Conservation (phyloP, 2,329 filamentous ascomycete species). For the Pseudocercospora musae region DNA sequence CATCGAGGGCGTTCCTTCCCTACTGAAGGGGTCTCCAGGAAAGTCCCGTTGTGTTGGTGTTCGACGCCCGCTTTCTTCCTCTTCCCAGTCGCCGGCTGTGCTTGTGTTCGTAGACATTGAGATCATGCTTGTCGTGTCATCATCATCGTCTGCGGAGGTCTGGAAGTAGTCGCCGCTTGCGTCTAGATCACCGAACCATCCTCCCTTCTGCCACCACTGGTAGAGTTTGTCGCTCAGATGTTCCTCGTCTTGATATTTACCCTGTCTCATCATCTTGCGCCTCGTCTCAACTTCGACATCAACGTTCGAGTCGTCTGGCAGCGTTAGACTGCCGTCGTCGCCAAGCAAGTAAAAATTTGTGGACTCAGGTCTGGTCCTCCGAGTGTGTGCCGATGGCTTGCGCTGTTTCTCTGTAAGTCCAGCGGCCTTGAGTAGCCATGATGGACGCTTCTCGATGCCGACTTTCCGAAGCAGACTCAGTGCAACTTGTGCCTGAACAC, state of each 20-base stretch:
- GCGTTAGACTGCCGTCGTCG: slow-evolving; percentile 52
- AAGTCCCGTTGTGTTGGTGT: slow-evolving; percentile 72
- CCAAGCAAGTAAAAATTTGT: slow-evolving; percentile 52
- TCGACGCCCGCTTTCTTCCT: slow-evolving; percentile 54
- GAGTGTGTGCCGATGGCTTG: slow-evolving; percentile 23
- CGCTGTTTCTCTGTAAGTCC: slow-evolving; percentile 39
- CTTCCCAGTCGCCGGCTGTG: slow-evolving; percentile 41
- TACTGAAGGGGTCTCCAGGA: slow-evolving; percentile 34
- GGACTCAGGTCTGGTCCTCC: slow-evolving; percentile 20
- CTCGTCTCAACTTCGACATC: slow-evolving; percentile 81
- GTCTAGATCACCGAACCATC: slow-evolving; percentile 81
- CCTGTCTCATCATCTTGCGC: slow-evolving; percentile 52
- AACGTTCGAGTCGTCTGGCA: slow-evolving; percentile 61
- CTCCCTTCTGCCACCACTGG: slow-evolving; percentile 76
- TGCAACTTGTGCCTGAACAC: slow-evolving; percentile 55
- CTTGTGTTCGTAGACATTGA: slow-evolving; percentile 56
- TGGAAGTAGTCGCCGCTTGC: slow-evolving; percentile 74
- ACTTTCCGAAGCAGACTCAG: slow-evolving; percentile 56
- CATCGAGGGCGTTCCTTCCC: slow-evolving; percentile 56
- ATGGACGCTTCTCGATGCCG: slow-evolving; percentile 60
- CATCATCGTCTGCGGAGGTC: slow-evolving; percentile 55
- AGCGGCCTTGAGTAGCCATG: slow-evolving; percentile 59
- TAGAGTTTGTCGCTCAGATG: slow-evolving; percentile 74
- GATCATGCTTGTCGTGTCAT: slow-evolving; percentile 77
- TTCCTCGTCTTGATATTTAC: slow-evolving; percentile 54